Base-by-base conservation (phyloP, 441 rosid genomes). In the Adansonia madagascariensis region DNA sequence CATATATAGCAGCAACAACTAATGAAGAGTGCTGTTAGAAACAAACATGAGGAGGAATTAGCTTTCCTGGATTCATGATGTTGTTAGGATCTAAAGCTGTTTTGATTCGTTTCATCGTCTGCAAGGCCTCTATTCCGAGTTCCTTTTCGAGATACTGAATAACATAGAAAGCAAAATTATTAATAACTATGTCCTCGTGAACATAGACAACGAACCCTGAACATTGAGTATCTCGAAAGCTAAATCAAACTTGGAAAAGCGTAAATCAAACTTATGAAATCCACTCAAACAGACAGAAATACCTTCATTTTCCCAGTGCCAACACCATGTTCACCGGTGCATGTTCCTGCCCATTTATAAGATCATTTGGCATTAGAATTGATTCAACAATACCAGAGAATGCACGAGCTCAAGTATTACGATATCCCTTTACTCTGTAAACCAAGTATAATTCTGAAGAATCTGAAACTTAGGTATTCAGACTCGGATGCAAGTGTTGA, bases 301-400 rank as follows among this genome's bases (percentile, higher is more conserved):
- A 95, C 99, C 98, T 95, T 94, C 91, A 93, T 85, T 86, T 93
- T 93, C 75, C 98, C 98, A n/a, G 97, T 95, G 79, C 99, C 98
- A 71, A 95, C 93, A 53, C 99, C 98, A 70, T 95, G 98, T 84
- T 95, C 99, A 75, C 99, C 98, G 0, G 98, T 90, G 79, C 98
- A 95, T 35, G 98, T 95, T 83, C 97, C 98, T 95, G 91, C 80
- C 69, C 73, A 75, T 67, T 18, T 9, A 75, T 46, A 79, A 74
- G 70, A 77, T 46, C 18, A 59, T 4, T 72, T 62, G 79, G 74
- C 64, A 70, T 18, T 52, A 39, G 55, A 70, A 75, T 35, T 57
- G 31, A 53, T 71, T 67, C 41, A 79, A 24, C 71, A 61, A 24
- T 71, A 12, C n/a, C 4, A 12, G 49, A 64, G 22, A 10, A 55